Percentiles rank a stretch among this genome's conserved stretches.
phyloP scores from a whole-genome alignment of 805 yeast species.

The Saccharomycopsis amapae region DNA sequence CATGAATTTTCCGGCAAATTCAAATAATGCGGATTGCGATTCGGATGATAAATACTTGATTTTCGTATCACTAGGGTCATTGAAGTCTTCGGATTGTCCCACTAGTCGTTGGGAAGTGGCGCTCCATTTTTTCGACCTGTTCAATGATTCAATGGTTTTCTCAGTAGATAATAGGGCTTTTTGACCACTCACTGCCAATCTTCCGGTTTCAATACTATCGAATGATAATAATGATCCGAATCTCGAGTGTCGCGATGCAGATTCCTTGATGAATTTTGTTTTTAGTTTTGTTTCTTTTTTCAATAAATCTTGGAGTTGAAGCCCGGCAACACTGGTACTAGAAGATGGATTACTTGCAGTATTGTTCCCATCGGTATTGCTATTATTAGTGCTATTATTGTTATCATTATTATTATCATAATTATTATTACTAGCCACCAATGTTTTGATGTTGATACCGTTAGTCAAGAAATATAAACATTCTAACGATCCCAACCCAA shows the following conservation, averaged over 20 bases:
- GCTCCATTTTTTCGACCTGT: conserved; percentile 61
- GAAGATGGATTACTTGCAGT: not conserved
- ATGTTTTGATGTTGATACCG: conserved; percentile 40
- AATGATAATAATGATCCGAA: conserved; percentile 83
- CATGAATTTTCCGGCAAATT: conserved; percentile 50
- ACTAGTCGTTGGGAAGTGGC: conserved; percentile 27
- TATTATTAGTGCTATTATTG: not conserved
- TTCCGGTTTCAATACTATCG: conserved; percentile 49
- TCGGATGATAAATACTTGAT: conserved; percentile 29
- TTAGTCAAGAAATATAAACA: conserved; percentile 55
- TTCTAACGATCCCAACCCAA: conserved; percentile 63
- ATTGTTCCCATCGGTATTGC: not conserved
- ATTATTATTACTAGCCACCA: conserved; percentile 1
- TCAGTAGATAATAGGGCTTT: conserved; percentile 44
- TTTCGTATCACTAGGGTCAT: conserved; percentile 25
- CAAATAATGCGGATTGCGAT: conserved; percentile 29
- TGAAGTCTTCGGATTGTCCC: conserved; percentile 20
- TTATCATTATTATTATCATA: not conserved
- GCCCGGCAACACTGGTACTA: conserved; percentile 27
- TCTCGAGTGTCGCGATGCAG: conserved; percentile 76
- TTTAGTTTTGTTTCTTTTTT: conserved; percentile 52
- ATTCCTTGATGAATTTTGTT: conserved; percentile 38
- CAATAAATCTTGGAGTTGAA: conserved; percentile 45
- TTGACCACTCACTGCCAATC: conserved; percentile 69
- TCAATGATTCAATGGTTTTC: conserved; percentile 58